phyloP scores from a whole-genome alignment of 2,329 filamentous ascomycete species.

The Pseudogymnoascus sp. region DNA sequence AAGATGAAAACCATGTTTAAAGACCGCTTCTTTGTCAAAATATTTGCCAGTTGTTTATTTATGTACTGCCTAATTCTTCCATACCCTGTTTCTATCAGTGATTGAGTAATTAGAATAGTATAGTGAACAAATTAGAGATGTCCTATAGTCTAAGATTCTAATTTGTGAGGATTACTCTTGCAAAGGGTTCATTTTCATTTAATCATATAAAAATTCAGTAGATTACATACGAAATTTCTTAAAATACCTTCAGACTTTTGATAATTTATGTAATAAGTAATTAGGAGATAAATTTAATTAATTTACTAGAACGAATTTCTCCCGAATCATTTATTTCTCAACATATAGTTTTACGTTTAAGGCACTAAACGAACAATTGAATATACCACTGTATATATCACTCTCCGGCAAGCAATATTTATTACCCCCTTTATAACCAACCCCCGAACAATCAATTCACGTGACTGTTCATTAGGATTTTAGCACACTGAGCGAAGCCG shows the following conservation, averaged over 20 bases:
- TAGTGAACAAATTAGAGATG: not conserved
- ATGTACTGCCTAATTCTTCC: not conserved
- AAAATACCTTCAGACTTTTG: not conserved
- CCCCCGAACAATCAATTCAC: not conserved
- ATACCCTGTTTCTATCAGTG: not conserved
- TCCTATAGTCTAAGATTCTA: not conserved
- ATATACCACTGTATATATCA: not conserved
- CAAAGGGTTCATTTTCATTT: not conserved
- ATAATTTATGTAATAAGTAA: not conserved
- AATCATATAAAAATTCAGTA: not conserved
- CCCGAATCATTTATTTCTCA: not conserved
- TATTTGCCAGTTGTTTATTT: not conserved
- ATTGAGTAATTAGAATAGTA: not conserved
- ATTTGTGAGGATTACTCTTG: not conserved
- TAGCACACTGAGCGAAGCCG: not conserved
- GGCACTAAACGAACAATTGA: not conserved
- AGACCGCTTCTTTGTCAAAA: too few relatives aligned
- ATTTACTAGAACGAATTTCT: not conserved
- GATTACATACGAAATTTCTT: not conserved
- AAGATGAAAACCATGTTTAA: too few relatives aligned
- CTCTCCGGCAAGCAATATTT: not conserved
- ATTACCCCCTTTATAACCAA: not conserved
- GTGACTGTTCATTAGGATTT: not conserved
- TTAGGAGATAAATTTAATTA: not conserved
- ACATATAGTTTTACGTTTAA: not conserved